Base-by-base conservation (phyloP, 148 eudicot genomes). In the Heliosperma pusillum region DNA sequence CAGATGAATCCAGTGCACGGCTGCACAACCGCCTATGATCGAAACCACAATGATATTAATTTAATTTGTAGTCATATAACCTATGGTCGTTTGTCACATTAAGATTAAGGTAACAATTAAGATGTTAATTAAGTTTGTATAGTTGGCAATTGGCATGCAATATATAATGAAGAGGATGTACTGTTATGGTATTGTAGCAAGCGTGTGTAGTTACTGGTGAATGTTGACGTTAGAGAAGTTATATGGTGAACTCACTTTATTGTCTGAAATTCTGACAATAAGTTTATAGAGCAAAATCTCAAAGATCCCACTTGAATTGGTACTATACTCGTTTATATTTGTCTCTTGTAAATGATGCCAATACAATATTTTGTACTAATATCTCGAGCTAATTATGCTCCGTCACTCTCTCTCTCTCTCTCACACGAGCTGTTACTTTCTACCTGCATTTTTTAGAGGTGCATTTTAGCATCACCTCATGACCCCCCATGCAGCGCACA, bases 341-440 rank as follows among this genome's bases (percentile, higher is more conserved):
- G 68, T 69, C 26, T 42, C 33, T 42, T 27, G 10, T 58, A 60
- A 36, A 45, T 47, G 65, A 45, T 66, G 10, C 42, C 42, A 36
- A 8, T 36, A 6, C 42, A 57, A 61, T 4, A 26, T 10, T 25
- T 7, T 26, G 52, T 78, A 66, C 66, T 24, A 57, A 53, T 57
- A 55, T 75, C 66, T 70, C 30, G 47, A 74, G 76, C 24, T 56
- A 40, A 24, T 29, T 36, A 25, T 70, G 78, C 26, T 36, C 24
- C 63, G 75, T 80, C 82, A 70, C 82, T 69, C 78, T 80, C 82
- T 79, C 82, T 69, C 78, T 80, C 82, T 79, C 24, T 30, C 63
- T 11, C 58, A 27, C 82, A 61, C 56, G 82, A 79, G 30, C 53
- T 69, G 78, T 74, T 50, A 53, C 56, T 36, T 75, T 74, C 75